Conservation (phyloP, 1,139 yeast species). For the Candida sanyaensis region DNA sequence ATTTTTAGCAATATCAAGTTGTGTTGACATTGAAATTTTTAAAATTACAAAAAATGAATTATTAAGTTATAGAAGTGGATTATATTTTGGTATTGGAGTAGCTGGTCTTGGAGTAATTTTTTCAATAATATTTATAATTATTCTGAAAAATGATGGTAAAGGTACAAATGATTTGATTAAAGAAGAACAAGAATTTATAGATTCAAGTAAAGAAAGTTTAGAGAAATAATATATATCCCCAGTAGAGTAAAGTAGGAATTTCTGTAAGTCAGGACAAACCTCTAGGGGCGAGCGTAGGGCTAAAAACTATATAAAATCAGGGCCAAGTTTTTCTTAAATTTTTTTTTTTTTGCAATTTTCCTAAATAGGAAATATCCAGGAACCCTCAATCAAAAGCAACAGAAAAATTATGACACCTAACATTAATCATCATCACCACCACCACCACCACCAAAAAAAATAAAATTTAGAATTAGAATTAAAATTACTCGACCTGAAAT, state of each 20-base stretch:
- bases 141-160: slow-evolving; percentile 21
- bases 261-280: too few relatives aligned
- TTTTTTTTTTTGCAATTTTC: too few relatives aligned
- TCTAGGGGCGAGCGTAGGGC: slow-evolving; percentile 10
- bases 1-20: slow-evolving; percentile 51
- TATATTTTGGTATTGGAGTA: slow-evolving; percentile 42
- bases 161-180: slow-evolving; percentile 11
- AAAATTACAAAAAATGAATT: slow-evolving; percentile 22
- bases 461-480: slow-evolving; percentile 57
- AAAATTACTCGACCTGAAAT: too few relatives aligned
- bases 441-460: slow-evolving; percentile 16
- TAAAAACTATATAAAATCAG: slow-evolving; percentile 6
- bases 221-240: slow-evolving; percentile 16
- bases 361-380: too few relatives aligned
- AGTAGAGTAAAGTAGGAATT: slow-evolving; percentile 14
- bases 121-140: slow-evolving; percentile 29
- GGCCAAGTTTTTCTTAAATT: too few relatives aligned
- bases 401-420: slow-evolving; percentile 23
- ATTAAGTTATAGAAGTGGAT: slow-evolving; percentile 44
- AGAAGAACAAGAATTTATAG: not conserved
- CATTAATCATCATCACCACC: slow-evolving; percentile 24
- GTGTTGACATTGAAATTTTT: slow-evolving; percentile 44
- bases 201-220: not conserved
- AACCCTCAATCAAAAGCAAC: slow-evolving; percentile 22
- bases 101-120: slow-evolving; percentile 36